These are phyloP conservation scores for Dioszegia hungarica DNA, from an alignment of 768 basidiomycete species.

Conservation along the genomic window DNA sequence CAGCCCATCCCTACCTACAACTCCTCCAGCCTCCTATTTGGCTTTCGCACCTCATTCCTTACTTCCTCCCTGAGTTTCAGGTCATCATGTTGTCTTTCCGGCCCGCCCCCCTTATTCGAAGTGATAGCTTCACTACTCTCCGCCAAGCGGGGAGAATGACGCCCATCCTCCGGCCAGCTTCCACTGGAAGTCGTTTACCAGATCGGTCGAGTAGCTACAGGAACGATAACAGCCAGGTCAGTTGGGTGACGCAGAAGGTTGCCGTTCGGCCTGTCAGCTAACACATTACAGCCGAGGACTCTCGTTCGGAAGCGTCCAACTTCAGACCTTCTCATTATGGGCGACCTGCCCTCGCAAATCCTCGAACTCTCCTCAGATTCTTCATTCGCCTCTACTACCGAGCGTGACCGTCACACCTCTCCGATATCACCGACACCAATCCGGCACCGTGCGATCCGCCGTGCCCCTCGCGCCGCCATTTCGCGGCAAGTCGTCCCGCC, in stretches of 20 bases:
- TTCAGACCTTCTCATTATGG: slow-evolving; percentile 12
- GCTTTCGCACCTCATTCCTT: too few species aligned
- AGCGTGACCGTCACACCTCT: not conserved
- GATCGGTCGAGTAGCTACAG: too few species aligned
- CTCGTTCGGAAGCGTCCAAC: not conserved
- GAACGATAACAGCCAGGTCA: not conserved
- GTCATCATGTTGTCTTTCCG: not conserved
- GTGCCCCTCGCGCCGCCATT: not conserved
- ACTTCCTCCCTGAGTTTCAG: too few species aligned
- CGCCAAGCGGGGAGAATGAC: not conserved
- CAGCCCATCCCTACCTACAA: not conserved
- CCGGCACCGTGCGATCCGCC: not conserved
- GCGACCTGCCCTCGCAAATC: slow-evolving; percentile 10
- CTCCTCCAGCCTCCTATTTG: not conserved
- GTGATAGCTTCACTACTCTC: not conserved
- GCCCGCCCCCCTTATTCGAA: not conserved
- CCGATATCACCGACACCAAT: not conserved
- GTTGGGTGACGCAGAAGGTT: too few species aligned
- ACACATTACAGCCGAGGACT: too few species aligned
- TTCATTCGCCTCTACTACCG: not conserved
- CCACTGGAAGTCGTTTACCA: too few species aligned
- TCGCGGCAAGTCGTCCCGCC: not conserved
- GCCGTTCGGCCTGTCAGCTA: too few species aligned
- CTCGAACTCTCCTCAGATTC: slow-evolving; percentile 15
- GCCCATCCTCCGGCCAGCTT: slow-evolving; percentile 1